Conservation (phyloP, 2,329 filamentous ascomycete genomes). For the Pyrenophora teres region DNA sequence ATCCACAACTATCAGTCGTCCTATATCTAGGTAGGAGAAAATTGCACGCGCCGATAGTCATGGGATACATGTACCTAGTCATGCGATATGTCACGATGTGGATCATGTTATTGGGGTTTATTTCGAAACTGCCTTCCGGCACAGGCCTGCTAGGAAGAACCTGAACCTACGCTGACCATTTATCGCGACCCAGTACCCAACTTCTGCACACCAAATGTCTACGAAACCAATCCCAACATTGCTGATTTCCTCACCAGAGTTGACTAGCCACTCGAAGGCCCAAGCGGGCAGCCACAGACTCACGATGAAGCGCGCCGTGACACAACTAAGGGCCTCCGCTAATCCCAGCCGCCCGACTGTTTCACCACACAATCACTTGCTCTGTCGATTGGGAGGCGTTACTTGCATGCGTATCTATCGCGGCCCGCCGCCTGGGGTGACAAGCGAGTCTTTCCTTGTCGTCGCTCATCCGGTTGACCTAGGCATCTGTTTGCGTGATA, state of each 20-base stretch:
- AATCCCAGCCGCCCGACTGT: conserved; percentile 23
- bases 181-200: background rate
- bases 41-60: no score
- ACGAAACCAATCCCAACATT: conserved; percentile 5
- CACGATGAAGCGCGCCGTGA: conserved; percentile 21
- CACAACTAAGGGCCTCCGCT: conserved; percentile 16
- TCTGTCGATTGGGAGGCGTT: conserved; percentile 26
- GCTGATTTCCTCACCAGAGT: conserved; percentile 2
- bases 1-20: background rate
- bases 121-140: background rate
- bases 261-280: conserved; percentile 15
- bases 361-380: conserved; percentile 21
- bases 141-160: background rate
- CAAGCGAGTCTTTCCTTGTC: conserved; percentile 17
- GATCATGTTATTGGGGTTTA: background rate
- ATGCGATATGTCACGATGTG: no score
- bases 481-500: background rate
- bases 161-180: background rate
- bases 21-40: no score
- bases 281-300: conserved; percentile 12
- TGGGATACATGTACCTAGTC: no score
- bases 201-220: conserved; percentile 6
- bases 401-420: conserved; percentile 20
- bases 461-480: conserved; percentile 7
- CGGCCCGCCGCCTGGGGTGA: conserved; percentile 18